Evolutionary conservation across 2,329 filamentous ascomycete species (phyloP).

Genomic region (Botrytis byssoidea): DNA sequence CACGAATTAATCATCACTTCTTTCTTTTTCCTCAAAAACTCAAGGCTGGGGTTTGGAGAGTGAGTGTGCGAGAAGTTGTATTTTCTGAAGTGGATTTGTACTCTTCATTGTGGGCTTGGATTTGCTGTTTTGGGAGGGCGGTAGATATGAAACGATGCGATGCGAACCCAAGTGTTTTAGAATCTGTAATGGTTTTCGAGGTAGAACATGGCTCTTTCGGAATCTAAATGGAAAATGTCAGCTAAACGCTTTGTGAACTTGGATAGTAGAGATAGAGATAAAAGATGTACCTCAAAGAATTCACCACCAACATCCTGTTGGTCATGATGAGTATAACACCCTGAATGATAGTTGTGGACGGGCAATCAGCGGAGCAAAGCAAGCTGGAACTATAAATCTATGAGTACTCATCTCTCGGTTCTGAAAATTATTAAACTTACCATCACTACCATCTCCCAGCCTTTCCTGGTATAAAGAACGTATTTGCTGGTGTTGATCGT

Average conservation of each 20-base stretch:
- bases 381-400: not conserved
- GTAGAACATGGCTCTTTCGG: not conserved
- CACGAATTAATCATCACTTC: too few species aligned
- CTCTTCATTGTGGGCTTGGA: not conserved
- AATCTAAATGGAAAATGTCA: not conserved
- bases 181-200: not conserved
- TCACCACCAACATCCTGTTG: not conserved
- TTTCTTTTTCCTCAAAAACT: not conserved
- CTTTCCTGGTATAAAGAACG: not conserved
- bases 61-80: not conserved
- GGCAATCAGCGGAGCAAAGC: not conserved
- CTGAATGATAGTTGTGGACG: not conserved
- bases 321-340: not conserved
- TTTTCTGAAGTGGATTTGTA: not conserved
- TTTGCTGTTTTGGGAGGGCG: not conserved
- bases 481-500: not conserved
- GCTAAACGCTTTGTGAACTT: not conserved
- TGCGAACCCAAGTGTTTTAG: fast-evolving
- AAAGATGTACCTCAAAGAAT: not conserved
- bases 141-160: not conserved
- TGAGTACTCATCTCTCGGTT: not conserved
- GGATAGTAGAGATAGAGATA: not conserved
- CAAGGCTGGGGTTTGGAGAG: not conserved
- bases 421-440: fast-evolving
- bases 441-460: not conserved